Evolutionary conservation across 768 basidiomycete species (phyloP), one percentile per base, ranked within the genome.

Genomic region (Tylopilus plumbeoviolaceoides): DNA sequence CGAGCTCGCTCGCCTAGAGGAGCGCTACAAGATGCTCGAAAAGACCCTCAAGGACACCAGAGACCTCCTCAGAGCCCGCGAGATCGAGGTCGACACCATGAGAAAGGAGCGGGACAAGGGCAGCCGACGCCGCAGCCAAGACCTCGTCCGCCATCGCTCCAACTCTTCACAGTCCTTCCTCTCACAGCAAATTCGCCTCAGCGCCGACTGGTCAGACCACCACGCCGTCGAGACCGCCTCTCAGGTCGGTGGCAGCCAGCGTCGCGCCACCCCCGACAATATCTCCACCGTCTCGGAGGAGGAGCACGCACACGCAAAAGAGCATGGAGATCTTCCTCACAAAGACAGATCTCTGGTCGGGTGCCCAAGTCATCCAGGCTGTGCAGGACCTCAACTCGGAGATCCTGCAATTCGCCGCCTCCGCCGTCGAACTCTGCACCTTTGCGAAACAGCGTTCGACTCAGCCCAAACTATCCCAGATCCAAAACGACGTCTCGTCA

Each of bases 341-440:
- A 15, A 84, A 87, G 55, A 83, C 81, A 30, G 88, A 90, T 67
- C 61, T 67, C 28, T 87, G 83, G 85, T 87, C 87, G 2, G 88
- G 88, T 12, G 82, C 85, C 1, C 86, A 89, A 64, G 77, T 90
- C 64, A 78, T 90, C 44, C 87, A 90, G 63, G 83, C 85, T 3
- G 82, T 90, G 14, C 83, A 86, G 57, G 88, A 90, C 61, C 77
- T 90, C 66, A 90, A 90, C 63, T 82, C 85, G 0, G 87, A 89
- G 68, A 85, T 89, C 53, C 76, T 87, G n/a, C 88, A 88, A 57
- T 87, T 87, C 54, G 84, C 87, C 9, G 86, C 87, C 15, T 79
- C 83, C 21, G 87, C 85, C 7, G 83, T 85, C 15, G 88, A 91
- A 67, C 73, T 82, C 39, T 83, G 80, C 58, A 75, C 77, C 2